phyloP scores from a whole-genome alignment of 495 filamentous ascomycete genomes.

The Antarctomyces pellizariae region DNA sequence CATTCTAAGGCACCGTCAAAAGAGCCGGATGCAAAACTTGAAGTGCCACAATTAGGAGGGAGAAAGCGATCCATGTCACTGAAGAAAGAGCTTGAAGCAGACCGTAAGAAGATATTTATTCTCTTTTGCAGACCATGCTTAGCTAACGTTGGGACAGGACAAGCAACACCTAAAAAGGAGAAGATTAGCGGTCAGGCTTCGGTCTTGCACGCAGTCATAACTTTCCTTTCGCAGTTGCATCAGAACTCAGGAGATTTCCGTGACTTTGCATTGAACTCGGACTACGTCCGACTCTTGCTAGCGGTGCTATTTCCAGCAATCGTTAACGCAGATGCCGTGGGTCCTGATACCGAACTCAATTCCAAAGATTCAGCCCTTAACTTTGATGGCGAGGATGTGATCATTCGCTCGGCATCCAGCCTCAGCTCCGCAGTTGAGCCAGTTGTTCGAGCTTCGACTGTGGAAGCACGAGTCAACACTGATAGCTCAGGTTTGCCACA shows the following conservation, averaged over 20 bases:
- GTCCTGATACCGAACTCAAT: conserved; percentile 60
- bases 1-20: too few relatives aligned
- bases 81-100: conserved; percentile 23
- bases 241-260: conserved; percentile 45
- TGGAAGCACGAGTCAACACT: conserved; percentile 26
- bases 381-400: conserved; percentile 68
- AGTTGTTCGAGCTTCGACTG: conserved; percentile 45
- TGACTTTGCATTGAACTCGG: conserved; percentile 54
- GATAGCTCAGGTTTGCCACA: conserved; percentile 15
- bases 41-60: not conserved
- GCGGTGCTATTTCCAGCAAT: conserved; percentile 63
- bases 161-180: conserved; percentile 19
- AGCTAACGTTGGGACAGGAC: conserved; percentile 7
- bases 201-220: conserved; percentile 47
- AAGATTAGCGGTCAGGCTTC: conserved; percentile 24
- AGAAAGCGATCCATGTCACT: conserved; percentile 18
- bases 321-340: conserved; percentile 61
- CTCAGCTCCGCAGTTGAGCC: conserved; percentile 22
- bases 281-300: conserved; percentile 57
- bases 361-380: conserved; percentile 54
- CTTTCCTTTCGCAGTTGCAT: conserved; percentile 61
- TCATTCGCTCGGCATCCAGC: conserved; percentile 39
- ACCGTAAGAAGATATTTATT: conserved; percentile 22
- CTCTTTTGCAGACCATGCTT: not conserved
- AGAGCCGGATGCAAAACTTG: conserved; percentile 10